Evolutionary conservation across 345 rosid species (phyloP).

Genomic region (Litchi chinensis): DNA sequence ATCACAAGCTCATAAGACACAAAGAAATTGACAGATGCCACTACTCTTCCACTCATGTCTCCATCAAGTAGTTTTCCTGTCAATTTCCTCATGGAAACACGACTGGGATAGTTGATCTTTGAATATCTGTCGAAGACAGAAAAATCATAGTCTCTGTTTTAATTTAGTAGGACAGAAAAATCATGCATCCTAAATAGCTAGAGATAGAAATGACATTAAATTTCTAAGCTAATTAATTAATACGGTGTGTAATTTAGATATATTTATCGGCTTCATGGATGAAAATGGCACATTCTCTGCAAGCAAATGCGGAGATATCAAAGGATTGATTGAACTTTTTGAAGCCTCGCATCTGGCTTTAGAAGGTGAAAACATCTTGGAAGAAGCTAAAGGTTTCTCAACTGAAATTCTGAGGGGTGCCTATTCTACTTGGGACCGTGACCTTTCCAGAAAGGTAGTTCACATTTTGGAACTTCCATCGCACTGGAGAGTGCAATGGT

Average conservation of each 20-base stretch:
- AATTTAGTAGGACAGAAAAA: too few relatives aligned
- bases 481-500: conserved; percentile 50
- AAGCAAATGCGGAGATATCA: conserved; percentile 23
- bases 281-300: conserved; percentile 20
- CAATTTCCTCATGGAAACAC: too few relatives aligned
- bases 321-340: conserved; percentile 41
- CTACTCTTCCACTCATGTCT: too few relatives aligned
- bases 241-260: conserved; percentile 25
- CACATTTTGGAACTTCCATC: conserved; percentile 47
- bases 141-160: background rate
- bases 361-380: conserved; percentile 41
- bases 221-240: too few relatives aligned
- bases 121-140: too few relatives aligned
- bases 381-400: conserved; percentile 33
- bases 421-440: background rate
- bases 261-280: conserved; percentile 35
- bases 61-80: too few relatives aligned
- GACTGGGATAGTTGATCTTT: too few relatives aligned
- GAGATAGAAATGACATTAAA: too few relatives aligned
- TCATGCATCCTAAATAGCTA: too few relatives aligned
- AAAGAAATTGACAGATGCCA: too few relatives aligned
- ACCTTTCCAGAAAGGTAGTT: conserved; percentile 10
- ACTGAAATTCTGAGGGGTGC: conserved; percentile 16
- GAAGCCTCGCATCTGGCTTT: conserved; percentile 51
- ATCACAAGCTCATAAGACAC: too few relatives aligned